Percentiles rank a stretch among this genome's conserved stretches.
Evolutionary conservation across 495 filamentous ascomycete genomes (phyloP).

Genomic region (Hypoxylon fragiforme): DNA sequence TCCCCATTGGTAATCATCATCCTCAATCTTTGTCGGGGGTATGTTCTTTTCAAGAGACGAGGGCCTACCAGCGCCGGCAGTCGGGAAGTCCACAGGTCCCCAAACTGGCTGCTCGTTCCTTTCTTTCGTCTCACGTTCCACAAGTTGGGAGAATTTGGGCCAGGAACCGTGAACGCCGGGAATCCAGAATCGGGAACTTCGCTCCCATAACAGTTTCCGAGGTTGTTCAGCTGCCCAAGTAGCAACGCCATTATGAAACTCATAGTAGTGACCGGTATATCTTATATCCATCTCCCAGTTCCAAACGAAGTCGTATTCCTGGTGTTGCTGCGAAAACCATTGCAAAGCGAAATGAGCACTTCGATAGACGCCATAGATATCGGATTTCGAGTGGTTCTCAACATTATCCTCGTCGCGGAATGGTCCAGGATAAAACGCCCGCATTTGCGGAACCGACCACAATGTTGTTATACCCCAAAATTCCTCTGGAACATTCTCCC

Average conservation of each 20-base stretch:
- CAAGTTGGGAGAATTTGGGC: constrained; percentile 47
- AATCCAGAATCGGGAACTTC: constrained; percentile 51
- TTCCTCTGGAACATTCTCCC: constrained; percentile 56
- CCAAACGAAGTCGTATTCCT: constrained; percentile 64
- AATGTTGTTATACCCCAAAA: constrained; percentile 58
- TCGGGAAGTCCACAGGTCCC: constrained; percentile 32
- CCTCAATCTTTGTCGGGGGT: constrained; percentile 46
- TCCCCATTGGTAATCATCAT: constrained; percentile 60
- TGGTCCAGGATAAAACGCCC: constrained; percentile 46
- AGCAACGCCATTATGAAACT: constrained; percentile 51
- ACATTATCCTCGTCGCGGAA: constrained; percentile 46
- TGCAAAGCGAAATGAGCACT: constrained; percentile 51
- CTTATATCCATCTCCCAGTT: constrained; percentile 66
- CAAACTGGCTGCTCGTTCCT: constrained; percentile 29
- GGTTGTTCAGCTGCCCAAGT: constrained; percentile 58
- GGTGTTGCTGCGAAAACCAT: constrained; percentile 59
- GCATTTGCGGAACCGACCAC: constrained; percentile 54
- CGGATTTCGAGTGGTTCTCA: constrained; percentile 49
- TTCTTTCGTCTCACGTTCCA: constrained; percentile 38
- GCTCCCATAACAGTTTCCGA: constrained; percentile 56
- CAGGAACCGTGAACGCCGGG: constrained; percentile 49
- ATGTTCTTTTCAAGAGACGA: constrained; percentile 43
- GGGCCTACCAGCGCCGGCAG: constrained; percentile 9
- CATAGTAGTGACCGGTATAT: constrained; percentile 59
- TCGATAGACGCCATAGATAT: constrained; percentile 42